Base-by-base conservation (phyloP, 176 grass and related monocot genomes). In the Microstegium vimineum region DNA sequence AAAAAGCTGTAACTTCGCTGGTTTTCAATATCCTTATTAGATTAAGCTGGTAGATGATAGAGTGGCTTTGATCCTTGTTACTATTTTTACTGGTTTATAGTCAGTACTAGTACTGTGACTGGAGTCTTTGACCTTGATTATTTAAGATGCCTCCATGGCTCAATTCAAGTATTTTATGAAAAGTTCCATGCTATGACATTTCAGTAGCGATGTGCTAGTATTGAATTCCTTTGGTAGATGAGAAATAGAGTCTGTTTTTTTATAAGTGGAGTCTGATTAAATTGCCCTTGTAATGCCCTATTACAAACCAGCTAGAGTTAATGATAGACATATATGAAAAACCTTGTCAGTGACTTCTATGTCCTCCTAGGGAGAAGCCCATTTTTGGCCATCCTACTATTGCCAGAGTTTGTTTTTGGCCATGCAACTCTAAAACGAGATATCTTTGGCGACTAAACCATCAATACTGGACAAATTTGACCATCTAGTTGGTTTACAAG, bases 191-290 rank as follows among this genome's bases (percentile, higher is more conserved):
- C 7, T 33, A 56, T 76, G 42, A 66, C 18, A 38, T 38, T 65
- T 46, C 59, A 79, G 30, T 38, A 84, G 35, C 9, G 9, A 25
- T 37, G 76, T 67, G 75, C 22, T 75, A 65, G 40, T 33, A 70
- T 80, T 80, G n/a, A 40, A 61, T 84, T 80, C 23, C 69, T 84
- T 84, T 69, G 62, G 31, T 75, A 52, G 69, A 80, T 80, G 30
- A 52, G 62, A 75, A 88, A 51, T 52, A 14, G 73, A 62, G 38
- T 18, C 46, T 47, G 13, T n/a, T n/a, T n/a, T n/a, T n/a, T n/a
- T n/a, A 14, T 47, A 16, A 47, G 4, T 47, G 41, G 32, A 20
- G 22, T 40, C 76, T 28, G 49, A 28, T 70, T 62, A 51, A 67
- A 40, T 64, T 86, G 32, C 66, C 57, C 57, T 72, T 64, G 54